Percentiles rank a stretch among this genome's conserved stretches.
Evolutionary conservation across 83 land plant species (phyloP).

Genomic region (Thuja plicata): DNA sequence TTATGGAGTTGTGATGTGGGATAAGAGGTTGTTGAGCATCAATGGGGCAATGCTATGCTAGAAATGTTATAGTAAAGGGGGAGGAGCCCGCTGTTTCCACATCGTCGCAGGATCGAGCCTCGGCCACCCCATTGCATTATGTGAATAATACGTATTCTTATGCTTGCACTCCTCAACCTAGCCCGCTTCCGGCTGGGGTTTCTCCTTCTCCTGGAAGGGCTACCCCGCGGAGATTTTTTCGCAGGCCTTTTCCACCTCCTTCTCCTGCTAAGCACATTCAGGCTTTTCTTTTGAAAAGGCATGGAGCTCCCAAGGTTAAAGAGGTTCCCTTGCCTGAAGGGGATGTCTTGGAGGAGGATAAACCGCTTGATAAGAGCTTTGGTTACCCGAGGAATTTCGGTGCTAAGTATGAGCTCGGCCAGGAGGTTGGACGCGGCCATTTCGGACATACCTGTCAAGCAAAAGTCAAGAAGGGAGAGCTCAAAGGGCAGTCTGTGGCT

Average conservation of each 20-base stretch:
- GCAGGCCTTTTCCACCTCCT: conserved; percentile 69
- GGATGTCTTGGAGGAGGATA: conserved; percentile 22
- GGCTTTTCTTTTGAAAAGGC: conserved; percentile 49
- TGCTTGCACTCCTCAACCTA: conserved; percentile 13
- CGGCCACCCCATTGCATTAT: conserved; percentile 15
- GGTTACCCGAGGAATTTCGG: conserved; percentile 57
- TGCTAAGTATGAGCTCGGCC: conserved; percentile 68
- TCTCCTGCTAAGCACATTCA: conserved; percentile 87
- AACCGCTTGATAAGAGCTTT: conserved; percentile 65
- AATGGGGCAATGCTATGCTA: conserved; percentile 63
- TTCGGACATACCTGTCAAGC: conserved; percentile 83
- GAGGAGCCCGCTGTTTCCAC: conserved; percentile 16
- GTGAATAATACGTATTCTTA: conserved; percentile 32
- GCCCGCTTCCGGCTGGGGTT: conserved; percentile 32
- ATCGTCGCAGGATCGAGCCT: conserved; percentile 9
- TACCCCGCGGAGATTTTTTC: conserved; percentile 51
- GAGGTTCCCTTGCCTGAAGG: conserved; percentile 57
- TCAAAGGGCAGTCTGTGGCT: conserved; percentile 66
- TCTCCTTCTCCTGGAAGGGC: conserved; percentile 44
- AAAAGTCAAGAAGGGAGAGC: conserved; percentile 60
- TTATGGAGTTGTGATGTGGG: background rate
- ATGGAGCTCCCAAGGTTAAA: conserved; percentile 41
- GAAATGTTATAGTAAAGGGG: conserved; percentile 9
- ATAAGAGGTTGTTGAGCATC: background rate
- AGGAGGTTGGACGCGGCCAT: conserved; percentile 80